These are phyloP conservation scores for Myxozyma udenii DNA, from an alignment of 805 yeast species.

Conservation along the genomic window DNA sequence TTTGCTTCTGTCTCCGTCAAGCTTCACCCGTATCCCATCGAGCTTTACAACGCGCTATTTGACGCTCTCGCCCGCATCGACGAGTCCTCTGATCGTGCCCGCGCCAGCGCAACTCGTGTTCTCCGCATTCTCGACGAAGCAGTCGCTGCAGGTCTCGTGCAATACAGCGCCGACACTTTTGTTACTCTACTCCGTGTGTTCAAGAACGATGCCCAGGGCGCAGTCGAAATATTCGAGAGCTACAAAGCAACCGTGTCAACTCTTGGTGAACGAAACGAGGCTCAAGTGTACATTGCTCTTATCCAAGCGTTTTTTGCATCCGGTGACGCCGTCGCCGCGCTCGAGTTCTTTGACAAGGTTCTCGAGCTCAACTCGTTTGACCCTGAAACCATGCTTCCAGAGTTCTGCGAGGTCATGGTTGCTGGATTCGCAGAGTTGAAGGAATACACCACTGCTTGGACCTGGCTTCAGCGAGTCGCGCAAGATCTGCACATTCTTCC, in stretches of 20 bases:
- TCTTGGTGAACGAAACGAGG: conserved; percentile 9
- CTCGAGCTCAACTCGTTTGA: conserved; percentile 17
- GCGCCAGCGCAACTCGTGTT: neutral
- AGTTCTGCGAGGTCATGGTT: conserved; percentile 27
- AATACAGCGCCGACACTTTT: conserved; percentile 26
- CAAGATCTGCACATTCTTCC: conserved; percentile 18
- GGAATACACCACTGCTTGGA: conserved; percentile 34
- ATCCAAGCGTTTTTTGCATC: conserved; percentile 33
- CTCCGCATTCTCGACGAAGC: conserved; percentile 9
- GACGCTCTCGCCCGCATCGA: conserved; percentile 22
- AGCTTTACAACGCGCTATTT: conserved; percentile 29
- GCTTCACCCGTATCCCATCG: conserved; percentile 27
- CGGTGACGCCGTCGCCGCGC: conserved; percentile 31
- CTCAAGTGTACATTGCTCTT: conserved; percentile 32
- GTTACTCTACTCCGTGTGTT: conserved; percentile 29
- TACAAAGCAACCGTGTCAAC: conserved; percentile 22
- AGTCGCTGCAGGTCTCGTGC: conserved; percentile 4
- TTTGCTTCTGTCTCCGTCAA: conserved; percentile 33
- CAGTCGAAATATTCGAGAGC: conserved; percentile 28
- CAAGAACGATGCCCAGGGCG: conserved; percentile 30
- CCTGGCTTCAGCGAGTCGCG: conserved; percentile 33
- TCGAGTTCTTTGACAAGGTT: conserved; percentile 33
- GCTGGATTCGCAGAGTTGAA: conserved; percentile 32
- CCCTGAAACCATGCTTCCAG: conserved; percentile 8
- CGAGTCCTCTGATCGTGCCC: neutral